Percentiles rank a stretch among this genome's conserved stretches.
Evolutionary conservation across 176 grass and related monocot genomes (phyloP).

Genomic region (Bolboschoenus planiculmis): DNA sequence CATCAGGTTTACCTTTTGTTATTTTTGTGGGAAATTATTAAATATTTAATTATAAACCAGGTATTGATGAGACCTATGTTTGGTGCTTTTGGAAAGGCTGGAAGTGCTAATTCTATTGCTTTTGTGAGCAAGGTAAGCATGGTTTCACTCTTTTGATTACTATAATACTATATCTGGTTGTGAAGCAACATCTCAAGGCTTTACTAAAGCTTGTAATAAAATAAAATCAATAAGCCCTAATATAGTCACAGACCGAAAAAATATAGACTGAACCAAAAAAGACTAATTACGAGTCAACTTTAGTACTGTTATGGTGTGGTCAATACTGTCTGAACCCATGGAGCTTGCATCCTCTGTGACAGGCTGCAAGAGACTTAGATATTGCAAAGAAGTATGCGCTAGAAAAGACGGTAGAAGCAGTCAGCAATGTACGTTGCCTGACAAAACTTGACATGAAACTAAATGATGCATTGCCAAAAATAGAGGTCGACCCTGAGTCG

Average conservation of each 20-base stretch:
- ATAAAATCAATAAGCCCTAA: background rate
- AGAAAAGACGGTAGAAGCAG: conserved; percentile 68
- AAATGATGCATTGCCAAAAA: conserved; percentile 67
- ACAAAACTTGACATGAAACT: conserved; percentile 89
- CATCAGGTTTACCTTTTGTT: background rate
- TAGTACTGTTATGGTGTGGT: background rate
- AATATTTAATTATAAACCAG: conserved; percentile 37
- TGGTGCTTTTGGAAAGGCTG: conserved; percentile 81
- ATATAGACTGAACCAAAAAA: background rate
- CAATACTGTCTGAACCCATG: background rate
- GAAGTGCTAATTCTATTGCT: conserved; percentile 77
- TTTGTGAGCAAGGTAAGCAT: conserved; percentile 88
- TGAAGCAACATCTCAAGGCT: background rate
- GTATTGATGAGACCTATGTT: conserved; percentile 96
- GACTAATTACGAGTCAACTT: background rate
- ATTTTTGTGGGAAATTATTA: background rate
- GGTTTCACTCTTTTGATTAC: conserved; percentile 15
- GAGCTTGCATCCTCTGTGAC: background rate
- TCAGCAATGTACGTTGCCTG: conserved; percentile 44
- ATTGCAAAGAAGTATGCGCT: conserved; percentile 49
- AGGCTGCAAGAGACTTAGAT: conserved; percentile 66
- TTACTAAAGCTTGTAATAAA: background rate
- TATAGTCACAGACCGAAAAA: background rate
- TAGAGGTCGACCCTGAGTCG: conserved; percentile 71
- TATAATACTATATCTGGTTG: background rate